Percentiles rank a stretch among this genome's conserved stretches.
These are phyloP conservation scores for Chlorella sp. DNA, from an alignment of 139 green algal genomes.

Conservation along the genomic window DNA sequence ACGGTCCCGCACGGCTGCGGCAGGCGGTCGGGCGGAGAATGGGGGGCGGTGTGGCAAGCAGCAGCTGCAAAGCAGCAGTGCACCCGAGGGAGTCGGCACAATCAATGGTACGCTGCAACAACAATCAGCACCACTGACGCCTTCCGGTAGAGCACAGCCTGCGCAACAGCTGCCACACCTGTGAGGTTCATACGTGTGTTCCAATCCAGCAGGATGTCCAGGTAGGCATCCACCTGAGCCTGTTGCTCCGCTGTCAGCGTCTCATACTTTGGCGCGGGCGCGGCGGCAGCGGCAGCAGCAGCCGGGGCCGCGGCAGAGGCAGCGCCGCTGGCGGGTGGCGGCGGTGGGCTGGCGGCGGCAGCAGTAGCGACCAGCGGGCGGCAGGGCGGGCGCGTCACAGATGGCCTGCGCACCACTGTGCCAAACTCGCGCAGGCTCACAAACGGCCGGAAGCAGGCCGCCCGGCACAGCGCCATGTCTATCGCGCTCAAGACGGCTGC, in stretches of 20 bases:
- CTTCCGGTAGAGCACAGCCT: not conserved
- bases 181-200: constrained; percentile 87
- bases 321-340: not conserved
- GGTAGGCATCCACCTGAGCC: constrained; percentile 61
- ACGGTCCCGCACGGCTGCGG: constrained; percentile 68
- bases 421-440: constrained; percentile 8
- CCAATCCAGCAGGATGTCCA: constrained; percentile 73
- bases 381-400: not conserved
- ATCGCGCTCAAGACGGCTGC: too few relatives aligned
- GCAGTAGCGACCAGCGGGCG: not conserved
- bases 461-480: not conserved
- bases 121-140: too few relatives aligned
- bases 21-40: not conserved
- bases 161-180: constrained; percentile 45
- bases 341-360: not conserved
- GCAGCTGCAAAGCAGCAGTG: not conserved
- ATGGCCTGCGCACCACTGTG: not conserved
- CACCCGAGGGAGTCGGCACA: too few relatives aligned
- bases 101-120: too few relatives aligned
- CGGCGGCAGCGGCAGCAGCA: not conserved
- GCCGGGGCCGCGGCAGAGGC: not conserved
- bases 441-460: not conserved
- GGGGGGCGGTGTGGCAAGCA: not conserved
- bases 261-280: not conserved
- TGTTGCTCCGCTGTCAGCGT: constrained; percentile 35